Evolutionary conservation across 331 rosid species (phyloP), one percentile per base, ranked within the genome.

Genomic region (Malus hybrid): DNA sequence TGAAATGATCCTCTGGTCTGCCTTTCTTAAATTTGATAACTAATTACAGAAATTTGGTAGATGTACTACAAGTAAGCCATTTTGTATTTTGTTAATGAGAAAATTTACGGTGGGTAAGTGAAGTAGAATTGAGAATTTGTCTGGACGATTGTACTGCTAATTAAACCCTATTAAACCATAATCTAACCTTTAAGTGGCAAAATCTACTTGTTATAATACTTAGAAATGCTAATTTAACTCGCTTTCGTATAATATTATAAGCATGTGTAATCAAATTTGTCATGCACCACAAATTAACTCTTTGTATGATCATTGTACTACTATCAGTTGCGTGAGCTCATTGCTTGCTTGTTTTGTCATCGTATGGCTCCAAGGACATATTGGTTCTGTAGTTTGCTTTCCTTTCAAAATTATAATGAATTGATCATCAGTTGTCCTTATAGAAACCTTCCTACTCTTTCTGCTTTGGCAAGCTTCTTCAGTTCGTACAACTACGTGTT

Each of bases 381-480:
- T 68, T 28, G 30, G 58, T 15, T 68, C 16, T 28, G 36, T 15
- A 14, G 36, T 44, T 44, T 68, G 34, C 34, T 4, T 68, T 24
- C 36, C 58, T 7, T 44, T 24, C 28, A 15, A 68, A 15, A 28
- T 16, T 30, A 14, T 3, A 3, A 33, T 16, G 48, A 30, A 32
- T 16, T 19, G 2, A 19, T 64, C 26, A 69, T 70, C 11, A 72
- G 6, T 39, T 34, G 33, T 57, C 53, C 5, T 56, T 19, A 22
- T 58, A 16, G 5, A 57, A 4, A 58, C 11, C 9, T 44, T 60
- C 12, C 4, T 19, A 11, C 12, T 42, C 19, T 71, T 32, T 46
- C 20, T 68, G 55, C 60, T 13, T 63, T 44, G 48, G 56, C 61
- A 84, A 83, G 72, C 68, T 71, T 78, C 79, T 33, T 74, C 75